Evolutionary conservation across 2,329 filamentous ascomycete species (phyloP).

Genomic region (Tympanopsis confertula): DNA sequence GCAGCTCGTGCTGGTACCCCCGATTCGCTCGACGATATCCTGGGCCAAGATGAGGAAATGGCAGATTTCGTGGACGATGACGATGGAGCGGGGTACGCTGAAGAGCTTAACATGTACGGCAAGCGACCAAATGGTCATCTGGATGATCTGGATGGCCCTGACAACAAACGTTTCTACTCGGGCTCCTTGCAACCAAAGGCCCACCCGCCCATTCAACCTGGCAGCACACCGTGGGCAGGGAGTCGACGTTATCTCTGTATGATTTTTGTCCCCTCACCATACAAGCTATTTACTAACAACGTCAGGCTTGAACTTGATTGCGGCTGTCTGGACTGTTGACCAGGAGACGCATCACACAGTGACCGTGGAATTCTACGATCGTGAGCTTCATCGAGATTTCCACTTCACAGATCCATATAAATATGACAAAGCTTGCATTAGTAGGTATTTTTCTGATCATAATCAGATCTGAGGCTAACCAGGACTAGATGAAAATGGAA

Average conservation of each 20-base stretch:
- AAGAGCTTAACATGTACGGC: slow-evolving; percentile 27
- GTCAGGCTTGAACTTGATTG: slow-evolving; percentile 88
- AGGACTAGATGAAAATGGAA: slow-evolving; percentile 74
- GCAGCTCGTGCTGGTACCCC: slow-evolving; percentile 49
- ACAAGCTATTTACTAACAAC: too few species aligned
- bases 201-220: slow-evolving; percentile 82
- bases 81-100: slow-evolving; percentile 78
- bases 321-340: slow-evolving; percentile 93
- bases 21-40: slow-evolving; percentile 74
- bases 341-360: slow-evolving; percentile 90
- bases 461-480: too few species aligned
- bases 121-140: slow-evolving; percentile 35
- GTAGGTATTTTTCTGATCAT: too few species aligned
- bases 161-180: slow-evolving; percentile 34
- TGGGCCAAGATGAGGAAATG: slow-evolving; percentile 46
- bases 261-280: too few species aligned
- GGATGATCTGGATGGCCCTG: slow-evolving; percentile 36
- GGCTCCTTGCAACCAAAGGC: slow-evolving; percentile 47
- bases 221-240: slow-evolving; percentile 89
- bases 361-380: slow-evolving; percentile 95
- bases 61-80: slow-evolving; percentile 77
- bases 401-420: slow-evolving; percentile 94
- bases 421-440: slow-evolving; percentile 91
- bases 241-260: slow-evolving; percentile 79
- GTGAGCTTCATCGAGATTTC: slow-evolving; percentile 82